Base-by-base conservation (phyloP, 345 rosid species). In the Sisymbrium irio region DNA sequence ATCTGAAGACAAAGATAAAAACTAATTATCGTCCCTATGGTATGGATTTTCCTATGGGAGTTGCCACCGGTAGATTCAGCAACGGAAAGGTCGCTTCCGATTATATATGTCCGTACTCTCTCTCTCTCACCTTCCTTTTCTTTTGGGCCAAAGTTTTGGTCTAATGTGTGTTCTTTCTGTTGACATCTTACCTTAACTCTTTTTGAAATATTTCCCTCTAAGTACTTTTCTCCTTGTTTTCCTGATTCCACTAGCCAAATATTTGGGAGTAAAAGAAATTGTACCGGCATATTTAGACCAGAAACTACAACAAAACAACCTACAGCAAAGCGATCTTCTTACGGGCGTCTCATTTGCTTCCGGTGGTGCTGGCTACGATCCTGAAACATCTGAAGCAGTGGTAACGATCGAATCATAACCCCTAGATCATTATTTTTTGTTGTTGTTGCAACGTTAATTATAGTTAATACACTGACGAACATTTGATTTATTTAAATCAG, bases 301-400 rank as follows among this genome's bases (percentile, higher is more conserved):
- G 14, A 58, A 76, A 15, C 18, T 89, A 57, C 53, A 59, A 62
- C 71, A 69, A 33, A 41, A 73, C 5, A 7, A 71, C 6, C 25
- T 87, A 45, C 41, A 53, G 46, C 60, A 66, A 20, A 44, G 75
- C 57, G 91, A 87, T 67, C 91, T 91, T 18, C 71, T 69, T 37
- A 85, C 90, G 0, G 96, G 97, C 0, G 93, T 89, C 22, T 80
- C 75, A 62, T 87, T 91, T 63, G 97, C 90, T 32, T 87, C 96
- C 0, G 85, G 87, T 10, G 97, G 88, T 36, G 14, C 83, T 3
- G 97, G 97, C 17, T 91, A 65, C 15, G 84, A 80, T 77, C 88
- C 88, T 33, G 11, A 53, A 19, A 91, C 96, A 25, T 42, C 90
- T 17, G 51, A 67, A 53, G 2, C 78, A 39, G 54, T 5, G 77